These are phyloP conservation scores for Exophiala sp. DNA, from an alignment of 2,329 filamentous ascomycete genomes.

Conservation along the genomic window DNA sequence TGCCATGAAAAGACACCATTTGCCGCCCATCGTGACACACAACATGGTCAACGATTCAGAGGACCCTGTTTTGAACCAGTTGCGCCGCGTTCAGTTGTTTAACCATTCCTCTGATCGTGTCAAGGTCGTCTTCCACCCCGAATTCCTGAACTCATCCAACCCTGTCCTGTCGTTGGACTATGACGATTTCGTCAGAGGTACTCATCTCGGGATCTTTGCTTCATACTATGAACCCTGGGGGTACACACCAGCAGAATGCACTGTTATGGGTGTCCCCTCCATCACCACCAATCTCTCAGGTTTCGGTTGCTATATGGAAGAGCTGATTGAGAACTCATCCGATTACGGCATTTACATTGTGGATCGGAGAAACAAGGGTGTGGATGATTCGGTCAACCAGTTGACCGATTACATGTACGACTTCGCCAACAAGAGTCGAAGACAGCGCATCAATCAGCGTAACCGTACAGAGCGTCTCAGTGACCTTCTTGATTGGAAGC, in stretches of 20 bases:
- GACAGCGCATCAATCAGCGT: conserved; percentile 97
- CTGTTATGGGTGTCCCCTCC: conserved; percentile 97
- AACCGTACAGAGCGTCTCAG: conserved; percentile 94
- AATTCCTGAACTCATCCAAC: conserved; percentile 94
- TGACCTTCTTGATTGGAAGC: conserved; percentile 96
- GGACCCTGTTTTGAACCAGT: conserved; percentile 92
- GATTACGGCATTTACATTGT: conserved; percentile 99
- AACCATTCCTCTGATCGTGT: conserved; percentile 93
- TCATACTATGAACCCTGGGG: conserved; percentile 99
- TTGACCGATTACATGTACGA: conserved; percentile 90
- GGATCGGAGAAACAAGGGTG: conserved; percentile 87
- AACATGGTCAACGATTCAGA: conserved; percentile 96
- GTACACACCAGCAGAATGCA: conserved; percentile 94
- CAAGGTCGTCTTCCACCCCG: conserved; percentile 96
- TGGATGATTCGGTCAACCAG: conserved; percentile 97
- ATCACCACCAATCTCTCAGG: conserved; percentile 98
- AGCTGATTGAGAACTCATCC: conserved; percentile 93
- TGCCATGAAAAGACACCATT: conserved; percentile 87
- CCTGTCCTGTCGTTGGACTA: conserved; percentile 90
- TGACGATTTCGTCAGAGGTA: conserved; percentile 96
- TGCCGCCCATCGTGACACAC: conserved; percentile 96
- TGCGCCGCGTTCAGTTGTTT: conserved; percentile 93
- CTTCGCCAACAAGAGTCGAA: conserved; percentile 85
- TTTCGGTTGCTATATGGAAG: conserved; percentile 99
- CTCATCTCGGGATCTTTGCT: conserved; percentile 89